Base-by-base conservation (phyloP, 129 eudicot species). In the Heracleum sosnowskyi region DNA sequence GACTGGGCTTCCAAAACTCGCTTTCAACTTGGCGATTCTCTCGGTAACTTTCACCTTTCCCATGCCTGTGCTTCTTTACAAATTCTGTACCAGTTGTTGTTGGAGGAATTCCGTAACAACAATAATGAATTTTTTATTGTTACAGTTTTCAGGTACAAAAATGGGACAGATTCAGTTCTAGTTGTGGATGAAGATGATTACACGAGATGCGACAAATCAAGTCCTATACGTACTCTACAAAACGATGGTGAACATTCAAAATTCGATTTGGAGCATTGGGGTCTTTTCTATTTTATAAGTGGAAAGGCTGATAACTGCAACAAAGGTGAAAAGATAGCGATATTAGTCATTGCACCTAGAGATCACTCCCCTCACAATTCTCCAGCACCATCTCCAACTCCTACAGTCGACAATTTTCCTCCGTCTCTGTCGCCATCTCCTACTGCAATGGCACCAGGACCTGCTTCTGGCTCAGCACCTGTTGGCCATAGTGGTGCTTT, bases 261-360 rank as follows among this genome's bases (percentile, higher is more conserved):
- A 0, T 85, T 90, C 85, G 79, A 79, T 35, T 82, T 92, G 35
- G 66, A 64, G 2, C 81, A 80, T 41, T 82, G 89, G 5, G 96
- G 97, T 31, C 90, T 87, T 0, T 90, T 86, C 18, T 90, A 79
- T 78, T 92, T 92, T 84, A 90, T 92, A 44, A 92, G 96, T 29
- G 97, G 97, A 2, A 82, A 85, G 2, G 80, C 45, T 12, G 79
- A 84, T 15, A 81, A 82, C 51, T 92, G 97, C 49, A 80, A 86
- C 47, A 84, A 83, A 4, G 96, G 97, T 26, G 79, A 90, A 57
- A 92, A 86, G 77, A 66, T 92, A 24, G 55, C 66, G 41, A 73
- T 86, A 11, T 70, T 86, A 11, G 92, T 92, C 75, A 70, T 90
- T 81, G 82, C 89, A 22, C 80, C 79, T 1, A 81, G 82, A 36